These are phyloP conservation scores for Corrigiola litoralis DNA, from an alignment of 179 eudicot species.

Conservation along the genomic window DNA sequence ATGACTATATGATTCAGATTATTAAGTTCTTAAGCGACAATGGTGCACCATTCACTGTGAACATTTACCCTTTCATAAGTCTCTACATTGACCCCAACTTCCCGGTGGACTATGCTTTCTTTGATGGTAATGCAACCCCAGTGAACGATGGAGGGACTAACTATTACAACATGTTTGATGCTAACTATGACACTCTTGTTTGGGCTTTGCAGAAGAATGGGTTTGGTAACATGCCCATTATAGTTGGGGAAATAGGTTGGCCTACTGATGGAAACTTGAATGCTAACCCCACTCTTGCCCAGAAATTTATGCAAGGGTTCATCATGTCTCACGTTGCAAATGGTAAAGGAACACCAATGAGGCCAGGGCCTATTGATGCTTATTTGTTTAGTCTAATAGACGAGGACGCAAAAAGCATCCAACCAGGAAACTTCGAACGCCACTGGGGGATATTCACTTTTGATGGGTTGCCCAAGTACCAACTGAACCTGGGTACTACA, in stretches of 20 bases:
- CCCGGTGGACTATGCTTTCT: slow-evolving; percentile 80
- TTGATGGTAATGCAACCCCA: slow-evolving; percentile 62
- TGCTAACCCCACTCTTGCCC: slow-evolving; percentile 51
- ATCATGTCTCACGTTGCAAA: slow-evolving; percentile 50
- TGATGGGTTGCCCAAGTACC: slow-evolving; percentile 71
- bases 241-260: slow-evolving; percentile 85
- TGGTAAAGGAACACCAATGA: slow-evolving; percentile 80
- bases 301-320: slow-evolving; percentile 80
- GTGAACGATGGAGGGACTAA: slow-evolving; percentile 50
- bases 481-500: slow-evolving; percentile 53
- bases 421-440: slow-evolving; percentile 80
- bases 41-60: slow-evolving; percentile 67
- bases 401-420: slow-evolving; percentile 74
- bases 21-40: slow-evolving; percentile 52
- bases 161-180: slow-evolving; percentile 80
- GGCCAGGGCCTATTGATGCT: slow-evolving; percentile 62
- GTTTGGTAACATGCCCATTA: slow-evolving; percentile 57
- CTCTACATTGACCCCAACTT: slow-evolving; percentile 58
- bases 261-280: slow-evolving; percentile 80
- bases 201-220: slow-evolving; percentile 80
- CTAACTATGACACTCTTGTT: slow-evolving; percentile 77
- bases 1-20: slow-evolving; percentile 48
- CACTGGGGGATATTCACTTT: slow-evolving; percentile 76
- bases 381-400: slow-evolving; percentile 77
- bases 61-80: slow-evolving; percentile 87